Base-by-base conservation (phyloP, 2,329 filamentous ascomycete genomes). In the Trichoderma brevicompactum region DNA sequence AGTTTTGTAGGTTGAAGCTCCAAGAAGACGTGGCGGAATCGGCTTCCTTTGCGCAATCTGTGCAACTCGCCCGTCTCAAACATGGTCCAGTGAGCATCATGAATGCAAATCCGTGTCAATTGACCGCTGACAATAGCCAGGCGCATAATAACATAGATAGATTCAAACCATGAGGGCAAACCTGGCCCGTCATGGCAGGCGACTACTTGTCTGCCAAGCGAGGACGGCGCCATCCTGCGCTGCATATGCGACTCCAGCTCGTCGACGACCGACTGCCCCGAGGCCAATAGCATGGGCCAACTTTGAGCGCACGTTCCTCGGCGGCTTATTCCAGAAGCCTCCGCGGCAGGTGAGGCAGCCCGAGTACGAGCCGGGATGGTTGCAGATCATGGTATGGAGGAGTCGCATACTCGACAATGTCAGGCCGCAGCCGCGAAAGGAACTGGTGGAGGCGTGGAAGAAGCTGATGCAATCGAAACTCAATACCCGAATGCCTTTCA, bases 341-440 rank as follows among this genome's bases (percentile, higher is more conserved):
- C 83, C 87, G 17, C 82, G 86, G 66, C 79, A 84, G 65, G 77
- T 88, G 49, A 89, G 87, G 74, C 81, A 86, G 23, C 81, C 88
- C 58, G 83, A 88, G 70, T 80, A 88, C 67, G 90, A 88, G 72
- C 90, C 87, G 0, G 93, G 92, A 61, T 85, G 93, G 72, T 86
- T 87, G 69, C 85, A 84, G 15, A 86, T 97, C 79, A 84, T 91
- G 71, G 85, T 91, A 66, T 85, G 92, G 75, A 81, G 85, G 60
- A 85, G 86, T 69, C 85, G 87, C 67, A 79, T 89, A 69, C 82
- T 85, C 59, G 84, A 91, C 64, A 83, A 85, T 59, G 81, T 88
- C 41, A 85, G 92, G 40, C 84, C 87, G 9, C 92, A 92, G 15
- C 76, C 85, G 0, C 79, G 82, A 3, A 75, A 82, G n/a, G 86